A percentile compares a stretch with the other conserved stretches of the same genome.
Conservation (phyloP, 768 basidiomycete genomes). For the Mycena capillaripes region DNA sequence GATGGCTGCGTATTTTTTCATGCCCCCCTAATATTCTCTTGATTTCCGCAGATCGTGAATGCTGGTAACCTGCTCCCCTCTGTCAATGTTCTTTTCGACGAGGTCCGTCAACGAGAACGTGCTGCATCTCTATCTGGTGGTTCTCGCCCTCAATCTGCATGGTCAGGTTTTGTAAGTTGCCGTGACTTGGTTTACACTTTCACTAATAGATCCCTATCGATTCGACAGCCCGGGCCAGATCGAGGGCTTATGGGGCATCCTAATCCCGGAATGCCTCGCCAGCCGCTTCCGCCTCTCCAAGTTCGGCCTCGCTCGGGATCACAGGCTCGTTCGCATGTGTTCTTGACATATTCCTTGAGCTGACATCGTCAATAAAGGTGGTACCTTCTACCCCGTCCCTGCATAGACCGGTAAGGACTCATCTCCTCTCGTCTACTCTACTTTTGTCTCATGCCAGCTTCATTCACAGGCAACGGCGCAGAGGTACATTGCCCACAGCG, state of each 20-base stretch:
- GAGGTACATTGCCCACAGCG: background rate
- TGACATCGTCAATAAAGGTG: background rate
- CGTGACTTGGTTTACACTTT: background rate
- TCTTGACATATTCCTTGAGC: background rate
- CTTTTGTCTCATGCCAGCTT: background rate
- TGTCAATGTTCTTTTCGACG: constrained; percentile 31
- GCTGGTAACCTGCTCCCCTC: constrained; percentile 32
- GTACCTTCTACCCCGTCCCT: background rate
- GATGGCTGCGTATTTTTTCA: constrained; percentile 1
- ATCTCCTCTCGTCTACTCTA: background rate
- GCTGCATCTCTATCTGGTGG: constrained; percentile 11
- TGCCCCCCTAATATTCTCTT: constrained; percentile 18
- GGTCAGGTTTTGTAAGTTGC: constrained; percentile 29
- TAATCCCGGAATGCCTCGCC: background rate
- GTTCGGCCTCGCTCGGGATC: constrained; percentile 2
- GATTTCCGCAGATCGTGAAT: constrained; percentile 32
- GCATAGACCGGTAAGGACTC: constrained; percentile 4
- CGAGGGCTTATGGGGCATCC: background rate
- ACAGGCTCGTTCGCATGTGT: constrained; percentile 15
- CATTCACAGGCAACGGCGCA: background rate
- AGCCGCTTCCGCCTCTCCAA: constrained; percentile 20
- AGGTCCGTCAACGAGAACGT: constrained; percentile 29
- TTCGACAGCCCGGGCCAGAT: constrained; percentile 28
- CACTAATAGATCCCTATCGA: background rate
- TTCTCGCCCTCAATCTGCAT: constrained; percentile 26